Percentiles rank a stretch among this genome's conserved stretches.
phyloP scores from a whole-genome alignment of 2,329 filamentous ascomycete species.

The Zymoseptoria brevis region DNA sequence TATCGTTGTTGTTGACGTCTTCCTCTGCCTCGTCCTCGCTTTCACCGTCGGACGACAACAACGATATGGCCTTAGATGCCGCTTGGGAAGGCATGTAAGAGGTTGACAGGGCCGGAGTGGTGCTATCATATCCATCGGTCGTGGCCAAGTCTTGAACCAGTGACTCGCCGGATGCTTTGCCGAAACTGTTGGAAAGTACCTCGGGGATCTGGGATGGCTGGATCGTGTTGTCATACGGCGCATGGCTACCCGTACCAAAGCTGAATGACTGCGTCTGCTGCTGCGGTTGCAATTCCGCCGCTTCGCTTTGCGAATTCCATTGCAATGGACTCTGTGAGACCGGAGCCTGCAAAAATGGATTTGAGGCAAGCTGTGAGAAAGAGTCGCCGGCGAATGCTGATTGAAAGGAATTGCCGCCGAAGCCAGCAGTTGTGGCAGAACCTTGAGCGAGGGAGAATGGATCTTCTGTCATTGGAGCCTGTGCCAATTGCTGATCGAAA shows the following conservation, averaged over 20 bases:
- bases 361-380: neutral
- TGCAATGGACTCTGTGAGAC: neutral
- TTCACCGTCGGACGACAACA: constrained; percentile 19
- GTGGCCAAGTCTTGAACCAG: neutral
- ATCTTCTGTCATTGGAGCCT: neutral
- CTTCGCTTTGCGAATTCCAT: neutral
- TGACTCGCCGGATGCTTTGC: neutral
- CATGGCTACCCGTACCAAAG: constrained; percentile 3
- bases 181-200: constrained; percentile 18
- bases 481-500: neutral
- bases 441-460: neutral
- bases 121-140: constrained; percentile 1
- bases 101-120: constrained; percentile 8
- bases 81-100: constrained; percentile 13
- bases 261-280: constrained; percentile 1
- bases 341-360: constrained; percentile 11
- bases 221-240: constrained; percentile 15
- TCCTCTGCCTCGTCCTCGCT: neutral
- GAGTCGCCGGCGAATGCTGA: neutral
- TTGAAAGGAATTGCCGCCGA: neutral
- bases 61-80: constrained; percentile 14
- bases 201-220: constrained; percentile 16
- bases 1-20: neutral
- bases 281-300: neutral
- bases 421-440: neutral